Base-by-base conservation (phyloP, 2,329 filamentous ascomycete genomes). In the Aureobasidium pullulans region DNA sequence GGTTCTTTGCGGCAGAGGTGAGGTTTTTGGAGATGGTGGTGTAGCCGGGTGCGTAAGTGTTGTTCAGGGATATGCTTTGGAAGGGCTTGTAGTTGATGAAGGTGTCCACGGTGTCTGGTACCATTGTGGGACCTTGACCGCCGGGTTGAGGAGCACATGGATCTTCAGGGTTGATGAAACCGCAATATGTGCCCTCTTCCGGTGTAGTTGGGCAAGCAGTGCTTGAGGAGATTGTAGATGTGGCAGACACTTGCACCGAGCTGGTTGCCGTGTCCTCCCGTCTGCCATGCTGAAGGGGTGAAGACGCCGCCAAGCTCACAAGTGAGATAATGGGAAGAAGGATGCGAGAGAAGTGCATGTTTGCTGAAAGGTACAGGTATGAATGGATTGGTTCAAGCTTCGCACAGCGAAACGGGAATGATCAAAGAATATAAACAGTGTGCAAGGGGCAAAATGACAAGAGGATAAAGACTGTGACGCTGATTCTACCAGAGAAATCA, bases 91-190 rank as follows among this genome's bases (percentile, higher is more conserved):
- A 68, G 53, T 43, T 62, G 60, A 61, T 60, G 64, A 67, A 71
- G 52, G 64, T 66, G 36, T 60, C 62, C 0, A 61, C 63, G 39
- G 66, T 68, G 56, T 68, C 66, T 11, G 63, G 64, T 6, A 36
- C 34, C 23, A 61, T 34, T 28, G 62, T 63, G 49, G 67, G 68
- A 7, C 63, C 66, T 39, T 65, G 62, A 13, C 53, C 64, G 47
- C 67, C 62, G 6, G 66, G 66, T 50, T 70, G 66, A 37, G 65
- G 60, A 4, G 64, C 64, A 56, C 67, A 63, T 23, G 62, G 62
- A n/a, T 58, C 54, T 36, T 63, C 62, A 15, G 71, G 71, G 61
- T 73, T 73, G 64, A 72, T 68, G 64, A 72, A 73, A 31, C 71
- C 71, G 49, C 71, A 71, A 66, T 67, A 71, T 6, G 69, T 72